Evolutionary conservation across 2,329 filamentous ascomycete species (phyloP).

Genomic region (Aspergillus pseudonomiae): DNA sequence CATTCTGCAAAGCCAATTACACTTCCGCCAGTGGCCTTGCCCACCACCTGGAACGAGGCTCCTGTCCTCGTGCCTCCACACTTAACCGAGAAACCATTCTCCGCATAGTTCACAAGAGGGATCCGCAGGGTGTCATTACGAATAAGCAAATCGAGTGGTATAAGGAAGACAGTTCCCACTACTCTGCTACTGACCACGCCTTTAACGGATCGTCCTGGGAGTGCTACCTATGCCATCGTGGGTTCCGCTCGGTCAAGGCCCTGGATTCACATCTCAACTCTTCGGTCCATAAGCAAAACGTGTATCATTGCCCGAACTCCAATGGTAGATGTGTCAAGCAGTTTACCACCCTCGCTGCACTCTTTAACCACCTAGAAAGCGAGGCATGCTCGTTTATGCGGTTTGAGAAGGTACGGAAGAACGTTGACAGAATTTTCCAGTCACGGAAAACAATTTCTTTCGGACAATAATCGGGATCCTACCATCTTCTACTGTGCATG

Average conservation of each 20-base stretch:
- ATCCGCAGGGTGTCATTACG: constrained; percentile 54
- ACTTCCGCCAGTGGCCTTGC: constrained; percentile 57
- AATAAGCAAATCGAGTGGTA: constrained; percentile 55
- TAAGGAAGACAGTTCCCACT: constrained; percentile 31
- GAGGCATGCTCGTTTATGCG: constrained; percentile 45
- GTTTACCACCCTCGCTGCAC: constrained; percentile 43
- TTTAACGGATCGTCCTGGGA: constrained; percentile 54
- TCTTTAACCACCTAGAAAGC: constrained; percentile 53
- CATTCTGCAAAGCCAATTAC: constrained; percentile 55
- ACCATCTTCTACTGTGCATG: no score
- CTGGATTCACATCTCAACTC: constrained; percentile 61
- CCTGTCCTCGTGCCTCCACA: constrained; percentile 50
- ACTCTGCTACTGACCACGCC: constrained; percentile 43
- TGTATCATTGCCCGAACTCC: constrained; percentile 50
- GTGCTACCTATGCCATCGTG: constrained; percentile 58
- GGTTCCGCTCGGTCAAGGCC: constrained; percentile 38
- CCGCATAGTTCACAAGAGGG: constrained; percentile 48
- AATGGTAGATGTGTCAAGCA: constrained; percentile 35
- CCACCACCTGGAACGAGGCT: constrained; percentile 60
- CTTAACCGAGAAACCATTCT: constrained; percentile 56
- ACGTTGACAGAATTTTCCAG: constrained; percentile 18
- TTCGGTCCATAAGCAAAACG: constrained; percentile 51
- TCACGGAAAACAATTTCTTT: constrained; percentile 20
- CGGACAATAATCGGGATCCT: background rate
- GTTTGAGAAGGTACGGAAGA: constrained; percentile 45